Base-by-base conservation (phyloP, 2,329 filamentous ascomycete genomes). In the Penicillium sp. region DNA sequence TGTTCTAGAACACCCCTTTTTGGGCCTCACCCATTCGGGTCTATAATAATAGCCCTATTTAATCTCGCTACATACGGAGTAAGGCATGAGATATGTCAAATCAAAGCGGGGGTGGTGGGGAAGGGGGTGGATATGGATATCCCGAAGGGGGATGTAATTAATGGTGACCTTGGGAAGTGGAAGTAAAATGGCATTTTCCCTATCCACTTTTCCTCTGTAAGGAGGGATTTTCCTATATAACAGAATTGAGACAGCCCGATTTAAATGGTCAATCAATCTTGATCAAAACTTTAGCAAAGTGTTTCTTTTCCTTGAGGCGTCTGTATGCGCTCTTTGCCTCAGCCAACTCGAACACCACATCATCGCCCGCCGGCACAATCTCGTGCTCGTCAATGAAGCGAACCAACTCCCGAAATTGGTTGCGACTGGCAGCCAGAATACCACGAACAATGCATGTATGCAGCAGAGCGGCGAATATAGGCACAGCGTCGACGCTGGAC, bases 281-380 rank as follows among this genome's bases (percentile, higher is more conserved):
- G 33, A 77, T 71, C 1, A 73, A 52, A 25, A 76, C 64, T 62
- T 77, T 77, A 2, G 74, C 65, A 54, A 77, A 75, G 49, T 77
- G 73, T 56, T 72, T 71, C 62, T 73, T 68, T 51, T 70, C 67
- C 45, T 68, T 58, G 19, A 77, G 55, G 8, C 64, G 65, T 6
- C 62, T 59, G n/a, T 73, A 77, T 0, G 73, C 75, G 6, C 68
- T 66, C 57, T 71, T 74, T 0, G 61, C 66, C 2, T 76, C 68
- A 5, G 58, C 59, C 33, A 77, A 50, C 40, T 65, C 61, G 42
- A 76, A 76, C 0, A 65, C 56, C 4, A 67, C 60, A 49, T 71
- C 67, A 40, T 76, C 73, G 29, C 73, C 51, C 9, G 59, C 72
- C 2, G 72, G 71, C 29, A 65, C 62, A 33, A 77, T 62, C 0